These are phyloP conservation scores for Kockiozyma suomiensis DNA, from an alignment of 805 yeast genomes.

Conservation along the genomic window DNA sequence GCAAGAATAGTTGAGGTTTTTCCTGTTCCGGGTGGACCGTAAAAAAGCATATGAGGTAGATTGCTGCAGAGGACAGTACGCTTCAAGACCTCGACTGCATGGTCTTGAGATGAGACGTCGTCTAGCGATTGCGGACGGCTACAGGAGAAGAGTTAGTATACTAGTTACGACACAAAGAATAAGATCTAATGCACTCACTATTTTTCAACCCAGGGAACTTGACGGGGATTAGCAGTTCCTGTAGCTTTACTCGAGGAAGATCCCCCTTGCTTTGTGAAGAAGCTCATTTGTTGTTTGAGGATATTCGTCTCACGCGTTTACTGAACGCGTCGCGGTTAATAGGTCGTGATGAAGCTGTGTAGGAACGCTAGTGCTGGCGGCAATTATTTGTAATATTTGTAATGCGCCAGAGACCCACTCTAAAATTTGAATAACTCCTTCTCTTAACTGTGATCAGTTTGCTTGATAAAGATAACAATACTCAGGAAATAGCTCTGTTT, in stretches of 20 bases:
- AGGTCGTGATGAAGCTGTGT: no score
- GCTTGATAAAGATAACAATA: no score
- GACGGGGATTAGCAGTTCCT: constrained; percentile 14
- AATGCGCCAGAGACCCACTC: no score
- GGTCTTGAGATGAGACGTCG: constrained; percentile 90
- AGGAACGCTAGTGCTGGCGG: no score
- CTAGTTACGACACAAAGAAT: not conserved
- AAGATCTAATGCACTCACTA: constrained; percentile 48
- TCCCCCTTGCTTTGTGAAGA: constrained; percentile 7
- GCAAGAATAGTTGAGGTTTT: constrained; percentile 88
- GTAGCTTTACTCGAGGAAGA: constrained; percentile 4
- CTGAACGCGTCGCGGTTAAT: constrained; percentile 5
- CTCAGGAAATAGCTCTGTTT: no score
- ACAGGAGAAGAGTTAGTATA: constrained; percentile 13
- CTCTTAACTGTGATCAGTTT: no score
- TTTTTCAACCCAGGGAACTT: constrained; percentile 87
- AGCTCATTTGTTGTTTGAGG: no score
- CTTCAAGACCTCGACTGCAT: constrained; percentile 80
- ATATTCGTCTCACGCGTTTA: no score
- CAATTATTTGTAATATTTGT: no score
- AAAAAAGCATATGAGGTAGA: constrained; percentile 86
- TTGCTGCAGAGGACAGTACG: constrained; percentile 63
- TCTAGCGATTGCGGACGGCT: constrained; percentile 82
- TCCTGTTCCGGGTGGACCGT: constrained; percentile 95
- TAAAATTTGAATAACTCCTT: no score